A percentile compares a stretch with the other conserved stretches of the same genome.
These are phyloP conservation scores for Serendipita vermifera DNA, from an alignment of 768 basidiomycete genomes.

Conservation along the genomic window DNA sequence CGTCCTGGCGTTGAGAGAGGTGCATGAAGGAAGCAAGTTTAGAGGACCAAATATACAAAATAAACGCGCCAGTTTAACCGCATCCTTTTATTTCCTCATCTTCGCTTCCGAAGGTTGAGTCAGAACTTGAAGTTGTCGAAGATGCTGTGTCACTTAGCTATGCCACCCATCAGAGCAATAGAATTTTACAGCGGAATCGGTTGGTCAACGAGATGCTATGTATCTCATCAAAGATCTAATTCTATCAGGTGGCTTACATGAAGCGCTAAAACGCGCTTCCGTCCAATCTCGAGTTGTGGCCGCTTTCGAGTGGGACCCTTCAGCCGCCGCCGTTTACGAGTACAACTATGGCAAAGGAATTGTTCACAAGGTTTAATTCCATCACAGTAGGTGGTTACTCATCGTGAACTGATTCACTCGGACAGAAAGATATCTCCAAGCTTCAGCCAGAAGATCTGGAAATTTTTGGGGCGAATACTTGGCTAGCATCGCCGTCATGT, in stretches of 20 bases:
- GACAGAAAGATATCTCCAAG: slow-evolving; percentile 46
- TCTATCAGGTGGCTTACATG: slow-evolving; percentile 53
- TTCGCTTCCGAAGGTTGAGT: too few species aligned
- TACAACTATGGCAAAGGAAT: slow-evolving; percentile 41
- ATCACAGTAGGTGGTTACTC: background rate
- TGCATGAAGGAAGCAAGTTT: too few species aligned
- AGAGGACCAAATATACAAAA: too few species aligned
- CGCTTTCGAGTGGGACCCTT: slow-evolving; percentile 80
- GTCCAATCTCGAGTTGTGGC: slow-evolving; percentile 36
- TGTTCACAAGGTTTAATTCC: slow-evolving; percentile 36
- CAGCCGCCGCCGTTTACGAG: slow-evolving; percentile 54
- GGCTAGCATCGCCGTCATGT: slow-evolving; percentile 73
- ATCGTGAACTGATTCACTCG: background rate
- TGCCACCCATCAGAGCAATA: slow-evolving; percentile 23
- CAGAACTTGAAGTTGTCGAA: too few species aligned
- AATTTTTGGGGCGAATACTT: slow-evolving; percentile 41
- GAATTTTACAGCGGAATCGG: slow-evolving; percentile 81
- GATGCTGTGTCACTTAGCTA: too few species aligned
- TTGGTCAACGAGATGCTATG: slow-evolving; percentile 20
- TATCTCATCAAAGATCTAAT: background rate
- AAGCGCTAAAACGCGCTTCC: slow-evolving; percentile 37
- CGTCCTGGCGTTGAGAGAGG: too few species aligned
- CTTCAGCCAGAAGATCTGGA: slow-evolving; percentile 39
- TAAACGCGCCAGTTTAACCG: too few species aligned
- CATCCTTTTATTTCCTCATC: too few species aligned